phyloP scores from a whole-genome alignment of 148 eudicot species.

The Cornus suecica region DNA sequence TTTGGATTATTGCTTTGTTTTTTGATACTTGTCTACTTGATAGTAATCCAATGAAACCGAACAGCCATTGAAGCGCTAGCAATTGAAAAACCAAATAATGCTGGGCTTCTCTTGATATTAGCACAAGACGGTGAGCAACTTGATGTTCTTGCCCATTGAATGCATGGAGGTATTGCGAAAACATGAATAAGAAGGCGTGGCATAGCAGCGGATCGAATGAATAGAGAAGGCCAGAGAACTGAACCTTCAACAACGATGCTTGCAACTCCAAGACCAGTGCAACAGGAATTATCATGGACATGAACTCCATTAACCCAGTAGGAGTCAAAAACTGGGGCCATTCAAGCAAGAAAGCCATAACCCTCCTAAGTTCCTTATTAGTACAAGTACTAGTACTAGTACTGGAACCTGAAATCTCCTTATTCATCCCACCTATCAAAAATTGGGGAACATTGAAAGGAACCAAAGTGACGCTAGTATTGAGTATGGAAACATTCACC shows the following conservation, averaged over 20 bases:
- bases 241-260: slow-evolving; percentile 80
- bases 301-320: slow-evolving; percentile 69
- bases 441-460: slow-evolving; percentile 68
- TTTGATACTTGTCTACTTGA: slow-evolving; percentile 33
- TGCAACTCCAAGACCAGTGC: slow-evolving; percentile 71
- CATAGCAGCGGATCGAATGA: slow-evolving; percentile 73
- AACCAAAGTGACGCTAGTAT: slow-evolving; percentile 53
- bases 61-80: slow-evolving; percentile 82
- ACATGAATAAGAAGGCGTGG: slow-evolving; percentile 65
- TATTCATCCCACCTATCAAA: slow-evolving; percentile 27
- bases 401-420: slow-evolving; percentile 35
- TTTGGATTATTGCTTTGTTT: slow-evolving; percentile 34
- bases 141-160: slow-evolving; percentile 70
- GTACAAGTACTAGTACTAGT: too few species aligned
- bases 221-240: slow-evolving; percentile 77
- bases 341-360: slow-evolving; percentile 77
- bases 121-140: slow-evolving; percentile 50
- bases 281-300: slow-evolving; percentile 59
- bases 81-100: slow-evolving; percentile 67
- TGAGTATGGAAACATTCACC: slow-evolving; percentile 42
- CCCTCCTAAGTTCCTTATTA: slow-evolving; percentile 73
- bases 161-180: slow-evolving; percentile 45
- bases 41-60: slow-evolving; percentile 51
- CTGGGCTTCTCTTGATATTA: slow-evolving; percentile 62
- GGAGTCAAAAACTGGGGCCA: slow-evolving; percentile 68